Percentiles rank a stretch among this genome's conserved stretches.
Evolutionary conservation across 2,329 filamentous ascomycete genomes (phyloP).

Genomic region (Diaporthe vexans): DNA sequence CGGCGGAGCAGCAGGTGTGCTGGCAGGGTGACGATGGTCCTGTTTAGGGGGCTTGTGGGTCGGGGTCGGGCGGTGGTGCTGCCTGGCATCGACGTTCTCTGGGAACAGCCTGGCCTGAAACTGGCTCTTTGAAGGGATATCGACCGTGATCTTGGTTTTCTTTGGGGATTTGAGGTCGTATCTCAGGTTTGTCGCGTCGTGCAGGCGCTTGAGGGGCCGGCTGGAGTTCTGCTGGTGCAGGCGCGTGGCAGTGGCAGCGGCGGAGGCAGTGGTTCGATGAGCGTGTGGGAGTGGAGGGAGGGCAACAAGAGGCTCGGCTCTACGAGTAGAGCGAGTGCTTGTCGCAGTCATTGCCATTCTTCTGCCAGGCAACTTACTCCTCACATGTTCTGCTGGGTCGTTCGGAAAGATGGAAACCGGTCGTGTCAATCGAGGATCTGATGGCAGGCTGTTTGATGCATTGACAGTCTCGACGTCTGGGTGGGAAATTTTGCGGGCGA

Average conservation of each 20-base stretch:
- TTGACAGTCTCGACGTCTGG: slow-evolving; percentile 33
- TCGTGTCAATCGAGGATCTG: slow-evolving; percentile 38
- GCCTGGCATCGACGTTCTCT: slow-evolving; percentile 40
- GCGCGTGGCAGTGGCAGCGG: slow-evolving; percentile 40
- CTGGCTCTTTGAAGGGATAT: slow-evolving; percentile 42
- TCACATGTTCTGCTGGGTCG: slow-evolving; percentile 39
- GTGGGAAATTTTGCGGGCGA: slow-evolving; percentile 39
- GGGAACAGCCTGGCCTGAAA: slow-evolving; percentile 41
- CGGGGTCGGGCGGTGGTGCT: slow-evolving; percentile 45
- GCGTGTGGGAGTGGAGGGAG: slow-evolving; percentile 37
- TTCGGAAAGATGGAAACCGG: slow-evolving; percentile 33
- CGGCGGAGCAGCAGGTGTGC: slow-evolving; percentile 32
- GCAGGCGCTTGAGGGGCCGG: slow-evolving; percentile 42
- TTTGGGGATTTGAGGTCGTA: slow-evolving; percentile 41
- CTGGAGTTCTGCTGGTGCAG: slow-evolving; percentile 42
- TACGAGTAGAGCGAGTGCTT: slow-evolving; percentile 44
- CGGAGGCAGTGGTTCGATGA: slow-evolving; percentile 36
- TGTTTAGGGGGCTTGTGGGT: slow-evolving; percentile 46
- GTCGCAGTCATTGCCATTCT: slow-evolving; percentile 44
- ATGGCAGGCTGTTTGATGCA: slow-evolving; percentile 38
- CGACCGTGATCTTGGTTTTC: slow-evolving; percentile 42
- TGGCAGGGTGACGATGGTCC: slow-evolving; percentile 43
- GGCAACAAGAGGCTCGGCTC: slow-evolving; percentile 42
- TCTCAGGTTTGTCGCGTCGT: slow-evolving; percentile 42
- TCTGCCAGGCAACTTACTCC: slow-evolving; percentile 37